Evolutionary conservation across 176 grass and related monocot genomes (phyloP).

Genomic region (Typha latifolia): DNA sequence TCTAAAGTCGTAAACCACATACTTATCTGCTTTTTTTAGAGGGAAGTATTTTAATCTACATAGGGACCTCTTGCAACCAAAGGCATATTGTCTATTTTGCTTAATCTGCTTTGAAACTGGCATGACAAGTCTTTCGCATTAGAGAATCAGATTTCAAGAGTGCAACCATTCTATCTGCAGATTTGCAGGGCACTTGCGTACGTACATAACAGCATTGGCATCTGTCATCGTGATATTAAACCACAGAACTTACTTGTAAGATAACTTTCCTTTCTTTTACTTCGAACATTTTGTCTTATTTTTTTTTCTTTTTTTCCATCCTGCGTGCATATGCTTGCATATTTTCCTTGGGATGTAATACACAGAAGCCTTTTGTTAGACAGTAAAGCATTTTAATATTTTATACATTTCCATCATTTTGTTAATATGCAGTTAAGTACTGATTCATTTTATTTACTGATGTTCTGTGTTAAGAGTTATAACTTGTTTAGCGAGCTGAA

Average conservation of each 20-base stretch:
- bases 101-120: not conserved
- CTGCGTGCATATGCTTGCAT: not conserved
- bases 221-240: constrained; percentile 99
- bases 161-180: constrained; percentile 38
- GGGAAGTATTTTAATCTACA: too few species aligned
- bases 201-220: constrained; percentile 80
- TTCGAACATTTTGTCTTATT: not conserved
- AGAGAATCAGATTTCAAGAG: not conserved
- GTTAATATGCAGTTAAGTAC: too few species aligned
- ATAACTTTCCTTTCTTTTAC: constrained; percentile 11
- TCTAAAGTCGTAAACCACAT: too few species aligned
- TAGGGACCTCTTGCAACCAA: too few species aligned
- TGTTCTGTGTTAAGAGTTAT: too few species aligned
- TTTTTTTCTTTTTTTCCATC: not conserved
- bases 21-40: too few species aligned
- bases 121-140: not conserved
- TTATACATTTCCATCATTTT: too few species aligned
- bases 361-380: too few species aligned
- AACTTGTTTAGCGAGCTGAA: too few species aligned
- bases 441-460: too few species aligned
- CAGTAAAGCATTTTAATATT: too few species aligned
- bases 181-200: constrained; percentile 96
- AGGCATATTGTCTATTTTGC: too few species aligned
- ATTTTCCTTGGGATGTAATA: not conserved
- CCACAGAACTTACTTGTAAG: constrained; percentile 94